phyloP scores from a whole-genome alignment of 2,329 filamentous ascomycete genomes.

The Ramularia endophylla region DNA sequence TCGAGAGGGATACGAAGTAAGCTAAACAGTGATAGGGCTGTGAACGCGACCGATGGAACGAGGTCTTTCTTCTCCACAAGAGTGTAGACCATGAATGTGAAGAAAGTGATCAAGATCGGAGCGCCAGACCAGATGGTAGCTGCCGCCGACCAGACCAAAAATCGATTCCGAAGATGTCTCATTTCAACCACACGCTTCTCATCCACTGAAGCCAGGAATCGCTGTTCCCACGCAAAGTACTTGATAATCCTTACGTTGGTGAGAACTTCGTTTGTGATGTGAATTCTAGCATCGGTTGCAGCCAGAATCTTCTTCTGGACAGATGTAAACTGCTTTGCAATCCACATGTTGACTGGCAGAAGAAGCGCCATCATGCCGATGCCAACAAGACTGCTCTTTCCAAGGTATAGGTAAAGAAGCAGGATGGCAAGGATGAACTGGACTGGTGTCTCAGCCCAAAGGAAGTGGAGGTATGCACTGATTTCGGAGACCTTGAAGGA shows the following conservation, averaged over 20 bases:
- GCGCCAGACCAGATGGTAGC: conserved; percentile 97
- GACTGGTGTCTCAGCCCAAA: conserved; percentile 86
- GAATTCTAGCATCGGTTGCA: conserved; percentile 91
- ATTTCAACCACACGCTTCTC: conserved; percentile 81
- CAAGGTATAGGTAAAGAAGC: conserved; percentile 84
- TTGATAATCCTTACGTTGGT: conserved; percentile 99
- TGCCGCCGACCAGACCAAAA: conserved; percentile 84
- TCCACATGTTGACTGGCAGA: conserved; percentile 81
- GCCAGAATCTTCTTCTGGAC: conserved; percentile 89
- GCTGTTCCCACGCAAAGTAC: conserved; percentile 96
- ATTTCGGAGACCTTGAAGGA: conserved; percentile 98
- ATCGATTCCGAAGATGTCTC: conserved; percentile 69
- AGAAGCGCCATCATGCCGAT: conserved; percentile 85
- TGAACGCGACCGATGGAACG: conserved; percentile 90
- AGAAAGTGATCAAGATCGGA: conserved; percentile 90
- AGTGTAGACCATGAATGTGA: conserved; percentile 92
- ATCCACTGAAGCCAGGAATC: conserved; percentile 78
- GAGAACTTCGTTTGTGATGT: conserved; percentile 92
- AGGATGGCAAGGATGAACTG: conserved; percentile 76
- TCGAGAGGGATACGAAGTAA: conserved; percentile 89
- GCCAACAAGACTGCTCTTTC: conserved; percentile 87
- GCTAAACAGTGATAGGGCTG: conserved; percentile 91
- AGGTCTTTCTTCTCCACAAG: conserved; percentile 82
- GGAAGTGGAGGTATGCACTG: conserved; percentile 89
- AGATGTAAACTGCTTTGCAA: conserved; percentile 76